These are phyloP conservation scores for Excoecaria cochinchinensis DNA, from an alignment of 345 rosid species.

Conservation along the genomic window DNA sequence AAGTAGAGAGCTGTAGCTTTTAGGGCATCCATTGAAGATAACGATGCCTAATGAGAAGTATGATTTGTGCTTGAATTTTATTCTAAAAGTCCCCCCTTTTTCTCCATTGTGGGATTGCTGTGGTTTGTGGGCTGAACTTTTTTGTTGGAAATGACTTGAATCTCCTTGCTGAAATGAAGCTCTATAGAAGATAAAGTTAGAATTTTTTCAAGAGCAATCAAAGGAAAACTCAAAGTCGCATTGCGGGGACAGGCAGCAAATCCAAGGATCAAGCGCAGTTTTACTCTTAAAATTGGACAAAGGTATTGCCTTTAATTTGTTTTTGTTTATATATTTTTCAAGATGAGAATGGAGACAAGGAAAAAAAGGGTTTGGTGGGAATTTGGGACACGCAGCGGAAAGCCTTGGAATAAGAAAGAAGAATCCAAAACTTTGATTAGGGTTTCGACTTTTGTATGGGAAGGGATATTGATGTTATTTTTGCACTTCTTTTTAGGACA, in stretches of 20 bases:
- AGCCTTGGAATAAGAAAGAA: conserved; percentile 20
- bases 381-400: conserved; percentile 26
- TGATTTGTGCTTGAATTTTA: conserved; percentile 12
- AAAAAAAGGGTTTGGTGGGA: conserved; percentile 1
- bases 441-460: conserved; percentile 10
- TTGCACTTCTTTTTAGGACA: not conserved
- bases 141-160: not conserved
- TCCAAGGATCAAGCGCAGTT: conserved; percentile 17
- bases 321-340: conserved; percentile 5
- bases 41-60: conserved; percentile 3
- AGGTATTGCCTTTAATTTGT: not conserved
- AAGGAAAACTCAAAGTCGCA: conserved; percentile 12
- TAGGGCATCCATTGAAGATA: conserved; percentile 42
- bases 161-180: conserved; percentile 12
- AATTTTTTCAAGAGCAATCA: not conserved
- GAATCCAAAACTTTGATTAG: conserved; percentile 2
- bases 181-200: not conserved
- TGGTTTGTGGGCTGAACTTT: not conserved
- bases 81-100: conserved; percentile 7
- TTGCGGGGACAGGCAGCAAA: conserved; percentile 21
- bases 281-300: not conserved
- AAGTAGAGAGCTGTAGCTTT: conserved; percentile 37
- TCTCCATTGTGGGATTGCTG: conserved; percentile 7
- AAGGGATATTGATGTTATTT: not conserved
- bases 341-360: conserved; percentile 8